These are phyloP conservation scores for Samsoniella hepiali DNA, from an alignment of 2,329 filamentous ascomycete genomes.

Conservation along the genomic window DNA sequence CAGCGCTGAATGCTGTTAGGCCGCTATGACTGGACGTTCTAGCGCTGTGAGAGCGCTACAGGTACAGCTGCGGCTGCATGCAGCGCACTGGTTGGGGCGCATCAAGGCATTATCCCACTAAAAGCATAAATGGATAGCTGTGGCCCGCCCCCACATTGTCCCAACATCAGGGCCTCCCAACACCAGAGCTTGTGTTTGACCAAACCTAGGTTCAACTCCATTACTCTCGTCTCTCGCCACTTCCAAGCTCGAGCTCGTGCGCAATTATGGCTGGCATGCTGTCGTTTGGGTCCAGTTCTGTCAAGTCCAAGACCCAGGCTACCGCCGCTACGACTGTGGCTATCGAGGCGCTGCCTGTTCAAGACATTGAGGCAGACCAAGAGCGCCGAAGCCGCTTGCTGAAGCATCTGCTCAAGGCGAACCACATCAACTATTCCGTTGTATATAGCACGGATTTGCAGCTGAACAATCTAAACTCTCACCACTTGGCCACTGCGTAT, in stretches of 20 bases:
- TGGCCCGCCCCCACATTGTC: conserved; percentile 9
- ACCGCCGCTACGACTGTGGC: conserved; percentile 23
- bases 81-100: conserved; percentile 14
- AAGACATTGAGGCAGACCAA: conserved; percentile 74
- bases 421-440: conserved; percentile 86
- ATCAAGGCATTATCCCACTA: neutral
- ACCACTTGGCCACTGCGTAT: conserved; percentile 82
- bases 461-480: conserved; percentile 80
- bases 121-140: neutral
- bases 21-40: neutral
- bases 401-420: conserved; percentile 86
- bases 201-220: neutral
- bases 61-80: neutral
- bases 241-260: neutral
- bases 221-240: neutral
- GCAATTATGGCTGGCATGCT: conserved; percentile 33
- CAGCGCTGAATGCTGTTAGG: neutral
- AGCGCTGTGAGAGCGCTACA: neutral
- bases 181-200: neutral
- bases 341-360: conserved; percentile 57
- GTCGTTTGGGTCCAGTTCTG: conserved; percentile 29
- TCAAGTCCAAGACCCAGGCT: neutral
- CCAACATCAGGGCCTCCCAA: conserved; percentile 10
- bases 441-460: conserved; percentile 65
- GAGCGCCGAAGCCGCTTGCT: conserved; percentile 79